Percentiles rank a stretch among this genome's conserved stretches.
These are phyloP conservation scores for Starmerella riodocensis DNA, from an alignment of 805 yeast genomes.

Conservation along the genomic window DNA sequence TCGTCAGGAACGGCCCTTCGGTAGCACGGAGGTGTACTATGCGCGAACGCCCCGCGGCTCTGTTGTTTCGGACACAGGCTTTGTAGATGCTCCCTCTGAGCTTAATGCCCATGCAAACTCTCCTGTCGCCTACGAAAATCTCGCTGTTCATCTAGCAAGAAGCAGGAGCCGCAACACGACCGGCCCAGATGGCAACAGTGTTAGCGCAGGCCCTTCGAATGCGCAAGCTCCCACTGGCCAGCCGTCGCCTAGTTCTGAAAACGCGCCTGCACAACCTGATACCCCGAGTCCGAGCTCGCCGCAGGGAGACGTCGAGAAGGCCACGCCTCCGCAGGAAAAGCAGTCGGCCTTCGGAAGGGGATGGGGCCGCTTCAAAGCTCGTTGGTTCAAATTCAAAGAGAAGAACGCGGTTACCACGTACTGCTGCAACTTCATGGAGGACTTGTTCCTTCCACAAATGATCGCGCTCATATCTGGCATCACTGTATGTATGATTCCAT, in stretches of 20 bases:
- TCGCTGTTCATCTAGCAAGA: conserved; percentile 2
- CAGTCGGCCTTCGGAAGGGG: neutral
- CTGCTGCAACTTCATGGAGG: conserved; percentile 34
- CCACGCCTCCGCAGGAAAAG: neutral
- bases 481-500: conserved; percentile 70
- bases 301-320: neutral
- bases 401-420: conserved; percentile 11
- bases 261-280: no score
- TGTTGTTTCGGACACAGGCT: neutral
- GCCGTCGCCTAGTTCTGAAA: no score
- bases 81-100: conserved; percentile 4
- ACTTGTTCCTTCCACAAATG: conserved; percentile 51
- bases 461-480: conserved; percentile 53
- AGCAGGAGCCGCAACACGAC: neutral
- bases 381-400: conserved; percentile 16
- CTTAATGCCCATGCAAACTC: conserved; percentile 1
- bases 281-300: neutral
- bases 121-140: conserved; percentile 8
- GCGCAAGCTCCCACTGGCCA: neutral
- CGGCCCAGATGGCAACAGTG: neutral
- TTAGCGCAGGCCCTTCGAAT: neutral
- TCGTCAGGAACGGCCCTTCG: conserved; percentile 9
- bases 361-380: conserved; percentile 20
- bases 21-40: conserved; percentile 14
- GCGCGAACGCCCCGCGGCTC: conserved; percentile 6